These are phyloP conservation scores for Globisporangium carolinianum DNA, from an alignment of 352 stramenopile genomes.

Conservation along the genomic window DNA sequence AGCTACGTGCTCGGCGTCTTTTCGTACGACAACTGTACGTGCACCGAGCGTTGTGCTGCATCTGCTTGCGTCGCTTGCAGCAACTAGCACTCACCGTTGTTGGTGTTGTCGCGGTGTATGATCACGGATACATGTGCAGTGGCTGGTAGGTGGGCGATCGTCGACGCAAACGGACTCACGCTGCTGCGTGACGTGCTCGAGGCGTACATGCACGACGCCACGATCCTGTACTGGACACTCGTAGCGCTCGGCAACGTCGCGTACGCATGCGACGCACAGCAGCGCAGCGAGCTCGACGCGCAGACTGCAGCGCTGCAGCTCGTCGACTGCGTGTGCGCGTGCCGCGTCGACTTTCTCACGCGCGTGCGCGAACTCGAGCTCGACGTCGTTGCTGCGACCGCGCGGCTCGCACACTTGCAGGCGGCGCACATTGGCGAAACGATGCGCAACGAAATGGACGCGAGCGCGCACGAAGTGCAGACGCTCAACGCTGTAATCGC, in stretches of 20 bases:
- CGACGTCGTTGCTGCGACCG: slow-evolving; percentile 21
- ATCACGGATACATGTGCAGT: slow-evolving; percentile 5
- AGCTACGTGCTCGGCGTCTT: slow-evolving; percentile 49
- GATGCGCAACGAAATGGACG: slow-evolving; percentile 65
- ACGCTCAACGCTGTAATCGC: slow-evolving; percentile 28
- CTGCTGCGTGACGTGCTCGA: slow-evolving; percentile 35
- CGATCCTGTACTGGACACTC: slow-evolving; percentile 51
- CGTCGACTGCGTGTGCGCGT: slow-evolving; percentile 32
- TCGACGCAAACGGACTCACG: slow-evolving; percentile 24
- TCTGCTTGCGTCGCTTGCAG: not conserved
- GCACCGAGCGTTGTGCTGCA: not conserved
- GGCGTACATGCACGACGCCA: slow-evolving; percentile 23
- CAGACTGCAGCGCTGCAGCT: slow-evolving; percentile 18
- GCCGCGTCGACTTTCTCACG: slow-evolving; percentile 37
- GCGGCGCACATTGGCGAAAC: slow-evolving; percentile 53
- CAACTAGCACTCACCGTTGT: too few relatives aligned
- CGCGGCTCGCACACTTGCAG: slow-evolving; percentile 27
- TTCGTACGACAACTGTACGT: slow-evolving; percentile 37
- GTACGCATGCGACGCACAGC: slow-evolving; percentile 18
- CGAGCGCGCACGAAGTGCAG: slow-evolving; percentile 29
- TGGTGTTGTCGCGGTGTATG: too few relatives aligned
- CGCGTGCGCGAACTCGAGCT: slow-evolving; percentile 40
- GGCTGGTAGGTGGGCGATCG: slow-evolving; percentile 32
- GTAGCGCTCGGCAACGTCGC: slow-evolving; percentile 48
- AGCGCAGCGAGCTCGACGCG: slow-evolving; percentile 18